These are phyloP conservation scores for Gymnopus androsaceus DNA, from an alignment of 1,284 basidiomycete species.

Conservation along the genomic window DNA sequence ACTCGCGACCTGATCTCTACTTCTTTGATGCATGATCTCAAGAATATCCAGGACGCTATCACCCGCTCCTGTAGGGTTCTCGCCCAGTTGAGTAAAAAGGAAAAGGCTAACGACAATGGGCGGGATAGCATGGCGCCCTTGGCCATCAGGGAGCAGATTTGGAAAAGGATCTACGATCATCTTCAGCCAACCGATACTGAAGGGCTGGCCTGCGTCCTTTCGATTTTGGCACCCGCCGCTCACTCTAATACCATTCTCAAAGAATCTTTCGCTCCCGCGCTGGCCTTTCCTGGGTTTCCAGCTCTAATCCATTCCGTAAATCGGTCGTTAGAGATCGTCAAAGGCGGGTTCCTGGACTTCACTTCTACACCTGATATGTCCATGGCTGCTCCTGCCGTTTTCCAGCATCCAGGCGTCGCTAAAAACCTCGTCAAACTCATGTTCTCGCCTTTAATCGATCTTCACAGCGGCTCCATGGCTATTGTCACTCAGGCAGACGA, in stretches of 20 bases:
- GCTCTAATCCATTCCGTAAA: constrained; percentile 58
- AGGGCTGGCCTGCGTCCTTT: constrained; percentile 59
- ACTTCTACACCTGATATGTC: constrained; percentile 61
- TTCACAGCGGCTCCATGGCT: constrained; percentile 74
- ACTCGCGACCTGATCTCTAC: constrained; percentile 49
- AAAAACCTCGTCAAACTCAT: constrained; percentile 67
- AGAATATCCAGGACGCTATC: constrained; percentile 42
- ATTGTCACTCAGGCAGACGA: constrained; percentile 82
- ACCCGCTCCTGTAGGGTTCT: constrained; percentile 40
- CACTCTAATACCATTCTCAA: constrained; percentile 67
- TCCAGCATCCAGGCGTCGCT: constrained; percentile 53
- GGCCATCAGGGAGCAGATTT: constrained; percentile 58
- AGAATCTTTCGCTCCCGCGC: constrained; percentile 45
- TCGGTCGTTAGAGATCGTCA: constrained; percentile 52
- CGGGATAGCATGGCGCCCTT: constrained; percentile 24
- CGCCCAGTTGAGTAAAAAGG: constrained; percentile 25
- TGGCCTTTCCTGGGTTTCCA: constrained; percentile 26
- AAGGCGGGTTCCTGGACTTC: constrained; percentile 61
- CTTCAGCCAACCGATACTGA: constrained; percentile 60
- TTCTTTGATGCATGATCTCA: constrained; percentile 47
- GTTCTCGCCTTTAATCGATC: constrained; percentile 76
- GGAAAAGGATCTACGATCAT: constrained; percentile 66
- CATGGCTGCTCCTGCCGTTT: constrained; percentile 49
- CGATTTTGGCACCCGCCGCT: constrained; percentile 56
- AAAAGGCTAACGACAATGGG: constrained; percentile 13